A percentile compares a stretch with the other conserved stretches of the same genome.
Conservation (phyloP, 2,329 filamentous ascomycete species). For the Xylaria sp. region DNA sequence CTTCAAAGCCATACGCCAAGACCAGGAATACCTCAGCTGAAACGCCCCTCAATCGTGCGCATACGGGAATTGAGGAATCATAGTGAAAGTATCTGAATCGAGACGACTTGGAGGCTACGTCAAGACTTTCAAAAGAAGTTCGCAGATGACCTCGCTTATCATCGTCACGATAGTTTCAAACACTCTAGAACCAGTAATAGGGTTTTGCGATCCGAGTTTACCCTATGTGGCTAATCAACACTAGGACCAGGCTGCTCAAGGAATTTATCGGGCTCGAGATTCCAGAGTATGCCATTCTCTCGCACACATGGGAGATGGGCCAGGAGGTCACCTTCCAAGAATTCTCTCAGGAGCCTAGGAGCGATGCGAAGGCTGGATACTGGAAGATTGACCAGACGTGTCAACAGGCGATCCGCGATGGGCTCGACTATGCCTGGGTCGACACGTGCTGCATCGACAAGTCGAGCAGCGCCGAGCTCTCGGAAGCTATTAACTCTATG, state of each 20-base stretch:
- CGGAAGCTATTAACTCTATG: neutral
- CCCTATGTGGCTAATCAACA: slow-evolving; percentile 3
- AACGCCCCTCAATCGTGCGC: too few species aligned
- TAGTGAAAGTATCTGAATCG: too few species aligned
- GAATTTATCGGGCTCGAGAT: slow-evolving; percentile 1
- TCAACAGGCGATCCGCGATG: neutral
- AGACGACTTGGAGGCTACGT: too few species aligned
- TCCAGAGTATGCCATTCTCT: slow-evolving; percentile 2
- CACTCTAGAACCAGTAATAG: too few species aligned
- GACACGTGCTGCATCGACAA: slow-evolving; percentile 2
- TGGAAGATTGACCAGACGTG: neutral
- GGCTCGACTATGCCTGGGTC: neutral
- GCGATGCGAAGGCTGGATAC: neutral
- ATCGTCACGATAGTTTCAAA: too few species aligned
- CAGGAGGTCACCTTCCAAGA: slow-evolving; percentile 3
- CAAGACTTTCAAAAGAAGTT: too few species aligned
- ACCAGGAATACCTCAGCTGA: too few species aligned
- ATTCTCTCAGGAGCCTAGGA: neutral
- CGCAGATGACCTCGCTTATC: too few species aligned
- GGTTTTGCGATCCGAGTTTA: neutral
- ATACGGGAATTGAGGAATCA: too few species aligned
- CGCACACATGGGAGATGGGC: neutral
- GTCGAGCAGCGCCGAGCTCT: neutral
- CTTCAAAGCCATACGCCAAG: too few species aligned
- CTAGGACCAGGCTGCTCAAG: neutral